Conservation (phyloP, 2,329 filamentous ascomycete species). For the Stagonosporopsis tanaceti region DNA sequence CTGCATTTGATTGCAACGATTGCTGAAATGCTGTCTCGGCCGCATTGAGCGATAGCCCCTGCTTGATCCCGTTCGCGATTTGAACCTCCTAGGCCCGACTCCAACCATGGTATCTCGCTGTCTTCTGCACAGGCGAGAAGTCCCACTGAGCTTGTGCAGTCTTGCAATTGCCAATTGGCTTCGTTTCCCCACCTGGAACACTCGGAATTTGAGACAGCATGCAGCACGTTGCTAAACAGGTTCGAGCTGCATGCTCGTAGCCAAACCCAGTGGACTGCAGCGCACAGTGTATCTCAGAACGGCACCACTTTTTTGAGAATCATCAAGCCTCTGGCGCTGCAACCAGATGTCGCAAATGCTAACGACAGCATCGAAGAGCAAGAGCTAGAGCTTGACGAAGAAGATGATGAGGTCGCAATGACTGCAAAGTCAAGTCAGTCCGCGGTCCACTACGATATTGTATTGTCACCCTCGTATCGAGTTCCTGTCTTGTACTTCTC, state of each 20-base stretch:
- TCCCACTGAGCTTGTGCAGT: conserved; percentile 1
- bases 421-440: neutral
- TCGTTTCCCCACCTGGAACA: conserved; percentile 41
- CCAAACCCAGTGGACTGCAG: conserved; percentile 37
- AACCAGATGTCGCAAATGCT: neutral
- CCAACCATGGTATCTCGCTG: conserved; percentile 8
- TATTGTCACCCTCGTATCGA: conserved; percentile 54
- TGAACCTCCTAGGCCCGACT: neutral
- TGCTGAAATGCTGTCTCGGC: neutral
- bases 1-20: conserved; percentile 2
- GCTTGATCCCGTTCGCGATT: neutral
- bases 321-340: conserved; percentile 23
- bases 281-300: conserved; percentile 25
- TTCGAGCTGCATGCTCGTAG: conserved; percentile 23
- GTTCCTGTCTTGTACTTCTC: conserved; percentile 56
- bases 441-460: conserved; percentile 50
- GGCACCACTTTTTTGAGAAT: conserved; percentile 33
- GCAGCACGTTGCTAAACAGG: conserved; percentile 23
- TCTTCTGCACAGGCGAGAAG: neutral
- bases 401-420: conserved; percentile 28
- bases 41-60: conserved; percentile 3
- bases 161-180: conserved; percentile 17
- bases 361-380: neutral
- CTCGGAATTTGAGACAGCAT: conserved; percentile 41
- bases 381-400: conserved; percentile 21